Evolutionary conservation across 805 yeast genomes (phyloP), one percentile per base, ranked within the genome.

Genomic region (Nakazawaea ishiwadae): DNA sequence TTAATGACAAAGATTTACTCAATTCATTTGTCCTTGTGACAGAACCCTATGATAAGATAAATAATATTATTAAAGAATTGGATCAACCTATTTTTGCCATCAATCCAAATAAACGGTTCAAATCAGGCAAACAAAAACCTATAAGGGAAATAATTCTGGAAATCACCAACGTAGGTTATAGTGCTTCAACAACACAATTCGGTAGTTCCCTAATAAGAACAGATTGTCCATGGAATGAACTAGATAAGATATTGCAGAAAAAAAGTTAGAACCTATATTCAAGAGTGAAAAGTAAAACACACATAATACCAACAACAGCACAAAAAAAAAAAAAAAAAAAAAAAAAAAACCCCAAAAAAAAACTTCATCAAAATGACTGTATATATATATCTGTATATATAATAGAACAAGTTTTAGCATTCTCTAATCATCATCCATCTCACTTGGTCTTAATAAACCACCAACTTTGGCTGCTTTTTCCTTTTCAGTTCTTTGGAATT

Each of bases 401-500:
- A n/a, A n/a, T n/a, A n/a, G n/a, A n/a, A n/a, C n/a, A n/a, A n/a
- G n/a, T n/a, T n/a, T n/a, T n/a, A n/a, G n/a, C n/a, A n/a, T n/a
- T n/a, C n/a, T n/a, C n/a, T 38, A 58, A 37, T 73, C 79, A 56
- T 90, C 96, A 51, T 85, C 96, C 77, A 91, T 75, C 54, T 91
- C 99, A 17, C 95, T 80, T 23, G 99, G 99, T 62, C 89, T 91
- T 57, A 93, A 69, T 59, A 91, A 73, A 37, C 99, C 99, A 54
- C 98, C 97, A 51, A 91, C 84, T 65, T 77, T 79, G 51, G 84
- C 69, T 39, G 95, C 96, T 53, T 76, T 79, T 62, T 87, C 91
- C 56, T 81, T 82, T 52, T 86, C 91, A 46, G 73, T 59, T 58
- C 73, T 76, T 49, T 71, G 74, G 58, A 79, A 81, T 60, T 86